Evolutionary conservation across 148 eudicot species (phyloP), one percentile per base, ranked within the genome.

Genomic region (Rhododendron simsii): DNA sequence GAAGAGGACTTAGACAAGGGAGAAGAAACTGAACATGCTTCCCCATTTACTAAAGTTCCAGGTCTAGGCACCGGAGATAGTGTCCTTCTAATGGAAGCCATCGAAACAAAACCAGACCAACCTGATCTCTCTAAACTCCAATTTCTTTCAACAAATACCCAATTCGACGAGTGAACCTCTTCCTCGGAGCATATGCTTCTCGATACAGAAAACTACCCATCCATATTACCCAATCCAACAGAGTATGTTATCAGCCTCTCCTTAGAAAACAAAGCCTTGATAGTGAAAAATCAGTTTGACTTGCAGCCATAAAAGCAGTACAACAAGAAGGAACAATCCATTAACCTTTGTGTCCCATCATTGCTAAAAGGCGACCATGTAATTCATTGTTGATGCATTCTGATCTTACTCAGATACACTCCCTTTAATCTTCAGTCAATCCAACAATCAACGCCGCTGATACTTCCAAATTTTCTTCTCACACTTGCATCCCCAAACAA

Each of bases 81-180:
- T 86, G 95, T 90, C 89, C 97, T 93, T 86, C 97, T 90, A 86
- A 95, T 88, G 28, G 98, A 91, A 86, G 97, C 94, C 98, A 95
- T 95, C 7, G 39, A 6, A 87, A 81, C 18, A 37, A 30, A 78
- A 45, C 11, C 16, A 53, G 44, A 13, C 2, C 48, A 83, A 80
- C n/a, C 75, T 74, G 63, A 75, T 88, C 83, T 80, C 80, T 87
- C 18, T 16, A 81, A 85, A 45, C 82, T 51, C 74, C 53, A 11
- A 21, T 33, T 73, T 48, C 45, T 73, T 33, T 9, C 23, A 48
- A 45, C 9, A 33, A 48, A 30, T 48, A 50, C 15, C 61, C 47
- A 84, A 84, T 50, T 21, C 37, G 2, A 71, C 65, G 73, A 4
- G 57, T 16, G 10, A 67, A 83, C 9, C 41, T 26, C 20, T 47